Evolutionary conservation across 768 basidiomycete species (phyloP), one percentile per base, ranked within the genome.

Genomic region (Psilocybe sp.): DNA sequence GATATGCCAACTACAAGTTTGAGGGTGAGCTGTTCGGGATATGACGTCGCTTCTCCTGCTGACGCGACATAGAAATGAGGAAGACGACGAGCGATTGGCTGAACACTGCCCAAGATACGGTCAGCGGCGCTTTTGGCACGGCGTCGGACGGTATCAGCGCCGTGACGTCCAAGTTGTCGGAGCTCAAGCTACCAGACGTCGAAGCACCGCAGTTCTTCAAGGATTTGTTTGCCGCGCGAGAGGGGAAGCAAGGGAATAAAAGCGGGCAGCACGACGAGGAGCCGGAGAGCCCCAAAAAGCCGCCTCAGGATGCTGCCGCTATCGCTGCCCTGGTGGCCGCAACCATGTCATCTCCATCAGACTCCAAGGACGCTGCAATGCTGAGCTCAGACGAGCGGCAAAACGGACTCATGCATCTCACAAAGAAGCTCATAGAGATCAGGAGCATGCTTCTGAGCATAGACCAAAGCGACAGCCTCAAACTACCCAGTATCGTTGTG

Each of bases 401-500:
- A 52, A 92, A 95, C 59, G 91, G 90, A 11, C 78, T 99, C 40
- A 89, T 98, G 85, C 84, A 95, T 58, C 74, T 99, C 49, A 99
- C 97, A 2, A 79, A 79, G 64, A 98, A 96, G 63, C 81, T 99
- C 50, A 99, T 99, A 63, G 95, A 95, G 69, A 97, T 99, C 61
- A 75, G 97, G 49, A 87, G 78, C 53, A 95, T 98, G 79, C 74
- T 99, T n/a, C 75, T 98, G 18, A 88, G 90, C 60, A 95, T 98
- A 47, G 97, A 98, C 69, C 93, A 98, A 68, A 93, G 87, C 55
- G 96, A 98, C 56, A 82, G 87, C 6, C 78, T 99, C 58, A 98
- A 94, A 60, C 73, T 99, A 15, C 97, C 97, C 1, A 96, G 93
- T 60, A 98, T 99, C 53, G 97, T 98, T 38, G 97, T 98, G 41